phyloP scores from a whole-genome alignment of 2,329 filamentous ascomycete species.

The Chalaropsis ovoidea region DNA sequence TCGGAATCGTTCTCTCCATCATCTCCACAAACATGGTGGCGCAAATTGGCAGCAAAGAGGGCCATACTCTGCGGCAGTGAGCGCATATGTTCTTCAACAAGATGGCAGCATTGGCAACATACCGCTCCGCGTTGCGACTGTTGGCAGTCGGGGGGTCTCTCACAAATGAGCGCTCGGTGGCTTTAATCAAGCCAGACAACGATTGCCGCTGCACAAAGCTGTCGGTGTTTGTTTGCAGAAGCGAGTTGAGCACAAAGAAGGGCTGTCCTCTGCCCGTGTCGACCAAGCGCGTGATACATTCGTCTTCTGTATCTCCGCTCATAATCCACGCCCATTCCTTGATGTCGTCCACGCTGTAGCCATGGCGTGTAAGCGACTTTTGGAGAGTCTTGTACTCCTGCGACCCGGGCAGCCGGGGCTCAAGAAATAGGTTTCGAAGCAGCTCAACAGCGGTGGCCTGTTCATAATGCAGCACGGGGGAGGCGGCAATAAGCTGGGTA shows the following conservation, averaged over 20 bases:
- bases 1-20: constrained; percentile 29
- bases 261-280: background rate
- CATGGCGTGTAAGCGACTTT: background rate
- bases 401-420: background rate
- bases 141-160: background rate
- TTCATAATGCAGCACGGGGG: constrained; percentile 10
- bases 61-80: constrained; percentile 29
- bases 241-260: constrained; percentile 18
- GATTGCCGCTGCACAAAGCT: constrained; percentile 21
- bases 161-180: constrained; percentile 16
- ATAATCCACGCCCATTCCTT: constrained; percentile 20
- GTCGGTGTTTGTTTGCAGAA: constrained; percentile 15
- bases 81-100: constrained; percentile 18
- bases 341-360: constrained; percentile 13
- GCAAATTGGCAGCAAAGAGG: constrained; percentile 30
- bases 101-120: constrained; percentile 14
- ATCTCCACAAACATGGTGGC: constrained; percentile 31
- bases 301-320: constrained; percentile 20
- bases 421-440: constrained; percentile 7
- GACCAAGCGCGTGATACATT: constrained; percentile 16
- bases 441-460: constrained; percentile 17
- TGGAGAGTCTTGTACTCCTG: constrained; percentile 8
- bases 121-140: background rate
- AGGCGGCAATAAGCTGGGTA: constrained; percentile 13
- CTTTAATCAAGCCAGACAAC: constrained; percentile 8